phyloP scores from a whole-genome alignment of 2,329 filamentous ascomycete species.

The Lecanicillium sp. region DNA sequence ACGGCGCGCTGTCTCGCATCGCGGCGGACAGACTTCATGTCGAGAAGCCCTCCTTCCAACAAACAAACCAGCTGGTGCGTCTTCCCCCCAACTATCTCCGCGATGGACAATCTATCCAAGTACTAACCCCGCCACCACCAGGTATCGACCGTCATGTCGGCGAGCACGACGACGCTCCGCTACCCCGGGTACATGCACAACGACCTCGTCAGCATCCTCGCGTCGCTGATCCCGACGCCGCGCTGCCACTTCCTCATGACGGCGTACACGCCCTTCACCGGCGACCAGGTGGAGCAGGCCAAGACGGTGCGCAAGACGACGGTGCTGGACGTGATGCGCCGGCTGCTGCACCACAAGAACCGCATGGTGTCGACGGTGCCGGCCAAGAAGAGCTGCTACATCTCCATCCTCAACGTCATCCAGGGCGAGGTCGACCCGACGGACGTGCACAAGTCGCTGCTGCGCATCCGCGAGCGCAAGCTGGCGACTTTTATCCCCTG shows the following conservation, averaged over 20 bases:
- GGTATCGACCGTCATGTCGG: constrained; percentile 96
- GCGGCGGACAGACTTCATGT: constrained; percentile 92
- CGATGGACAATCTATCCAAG: too few species aligned
- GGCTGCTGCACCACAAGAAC: constrained; percentile 94
- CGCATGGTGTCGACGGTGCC: constrained; percentile 97
- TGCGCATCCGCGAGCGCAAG: constrained; percentile 89
- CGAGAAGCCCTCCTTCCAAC: constrained; percentile 90
- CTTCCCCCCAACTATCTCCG: too few species aligned
- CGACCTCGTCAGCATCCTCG: constrained; percentile 93
- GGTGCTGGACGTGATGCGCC: constrained; percentile 93
- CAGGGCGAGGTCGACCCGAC: constrained; percentile 97
- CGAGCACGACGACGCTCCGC: constrained; percentile 89
- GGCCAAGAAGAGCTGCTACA: constrained; percentile 97
- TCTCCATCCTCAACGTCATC: constrained; percentile 97
- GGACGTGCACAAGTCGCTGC: constrained; percentile 94
- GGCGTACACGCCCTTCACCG: constrained; percentile 95
- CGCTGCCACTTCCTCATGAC: constrained; percentile 98
- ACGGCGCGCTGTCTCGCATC: constrained; percentile 87
- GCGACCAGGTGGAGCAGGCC: constrained; percentile 91
- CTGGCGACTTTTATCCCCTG: constrained; percentile 97
- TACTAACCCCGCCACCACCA: constrained; percentile 24
- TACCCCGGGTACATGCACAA: constrained; percentile 99
- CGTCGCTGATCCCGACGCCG: constrained; percentile 91
- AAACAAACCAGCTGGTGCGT: constrained; percentile 86
- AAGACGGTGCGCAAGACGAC: constrained; percentile 98